Percentiles rank a stretch among this genome's conserved stretches.
Evolutionary conservation across 129 eudicot species (phyloP).

Genomic region (Deinandra increscens): DNA sequence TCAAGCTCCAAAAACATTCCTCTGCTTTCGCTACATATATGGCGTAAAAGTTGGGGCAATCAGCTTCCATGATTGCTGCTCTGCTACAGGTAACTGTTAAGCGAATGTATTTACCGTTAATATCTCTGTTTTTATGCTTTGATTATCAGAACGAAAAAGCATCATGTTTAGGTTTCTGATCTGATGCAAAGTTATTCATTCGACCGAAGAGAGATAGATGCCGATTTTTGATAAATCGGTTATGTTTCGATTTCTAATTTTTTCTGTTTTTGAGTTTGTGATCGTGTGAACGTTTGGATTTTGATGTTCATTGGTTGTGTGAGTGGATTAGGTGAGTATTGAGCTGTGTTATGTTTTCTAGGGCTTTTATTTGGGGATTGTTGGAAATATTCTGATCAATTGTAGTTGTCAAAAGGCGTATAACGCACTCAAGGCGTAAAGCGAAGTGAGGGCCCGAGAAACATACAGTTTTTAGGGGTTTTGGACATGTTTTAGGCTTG

Average conservation of each 20-base stretch:
- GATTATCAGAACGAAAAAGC: neutral
- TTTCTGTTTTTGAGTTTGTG: conserved; percentile 9
- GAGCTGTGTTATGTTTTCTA: neutral
- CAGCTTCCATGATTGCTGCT: conserved; percentile 29
- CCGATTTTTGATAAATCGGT: neutral
- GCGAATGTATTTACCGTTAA: neutral
- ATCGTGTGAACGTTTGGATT: conserved; percentile 5
- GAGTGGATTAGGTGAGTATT: too few relatives aligned
- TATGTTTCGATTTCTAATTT: neutral
- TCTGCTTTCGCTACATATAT: conserved; percentile 27
- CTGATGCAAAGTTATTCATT: neutral
- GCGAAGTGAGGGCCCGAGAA: too few relatives aligned
- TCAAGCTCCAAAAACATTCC: conserved; percentile 18
- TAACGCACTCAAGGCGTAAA: too few relatives aligned
- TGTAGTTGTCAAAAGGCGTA: too few relatives aligned
- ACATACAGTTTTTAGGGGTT: too few relatives aligned
- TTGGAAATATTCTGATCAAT: too few relatives aligned
- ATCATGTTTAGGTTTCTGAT: neutral
- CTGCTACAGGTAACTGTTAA: conserved; percentile 16
- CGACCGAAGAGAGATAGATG: neutral
- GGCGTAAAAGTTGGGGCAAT: conserved; percentile 3
- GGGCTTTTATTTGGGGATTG: conserved; percentile 25
- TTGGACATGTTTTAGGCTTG: too few relatives aligned
- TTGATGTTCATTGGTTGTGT: neutral
- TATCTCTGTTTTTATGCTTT: neutral